phyloP scores from a whole-genome alignment of 2,329 filamentous ascomycete species.

The Penicillium frequentans region DNA sequence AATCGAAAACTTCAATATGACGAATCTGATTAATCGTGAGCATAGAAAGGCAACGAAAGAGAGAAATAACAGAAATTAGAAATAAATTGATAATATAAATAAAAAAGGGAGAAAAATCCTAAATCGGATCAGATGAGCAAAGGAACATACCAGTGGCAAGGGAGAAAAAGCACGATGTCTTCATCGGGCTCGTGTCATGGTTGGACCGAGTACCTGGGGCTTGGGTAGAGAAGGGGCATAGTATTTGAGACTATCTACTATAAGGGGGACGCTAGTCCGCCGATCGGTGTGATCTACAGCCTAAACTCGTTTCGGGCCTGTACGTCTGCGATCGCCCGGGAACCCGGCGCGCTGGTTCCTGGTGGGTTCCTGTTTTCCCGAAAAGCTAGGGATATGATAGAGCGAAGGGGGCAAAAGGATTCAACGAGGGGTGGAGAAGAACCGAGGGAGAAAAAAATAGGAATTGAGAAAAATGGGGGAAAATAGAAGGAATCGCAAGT shows the following conservation, averaged over 20 bases:
- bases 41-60: conserved; percentile 1
- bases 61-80: not conserved
- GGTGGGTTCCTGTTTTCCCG: conserved; percentile 13
- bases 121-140: not conserved
- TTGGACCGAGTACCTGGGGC: conserved; percentile 10
- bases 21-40: conserved; percentile 13
- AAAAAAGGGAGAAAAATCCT: not conserved
- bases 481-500: not conserved
- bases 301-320: conserved; percentile 23
- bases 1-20: conserved; percentile 11
- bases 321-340: conserved; percentile 23
- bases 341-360: conserved; percentile 23
- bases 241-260: conserved; percentile 14
- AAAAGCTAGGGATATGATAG: conserved; percentile 14
- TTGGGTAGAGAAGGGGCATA: conserved; percentile 12
- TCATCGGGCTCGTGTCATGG: conserved; percentile 7
- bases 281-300: conserved; percentile 22
- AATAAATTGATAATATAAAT: not conserved
- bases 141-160: conserved; percentile 12
- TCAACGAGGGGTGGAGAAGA: not conserved
- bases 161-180: not conserved
- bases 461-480: not conserved
- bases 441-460: not conserved
- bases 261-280: conserved; percentile 9
- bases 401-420: not conserved